These are phyloP conservation scores for Talaromyces marneffei DNA, from an alignment of 2,329 filamentous ascomycete species.

Conservation along the genomic window DNA sequence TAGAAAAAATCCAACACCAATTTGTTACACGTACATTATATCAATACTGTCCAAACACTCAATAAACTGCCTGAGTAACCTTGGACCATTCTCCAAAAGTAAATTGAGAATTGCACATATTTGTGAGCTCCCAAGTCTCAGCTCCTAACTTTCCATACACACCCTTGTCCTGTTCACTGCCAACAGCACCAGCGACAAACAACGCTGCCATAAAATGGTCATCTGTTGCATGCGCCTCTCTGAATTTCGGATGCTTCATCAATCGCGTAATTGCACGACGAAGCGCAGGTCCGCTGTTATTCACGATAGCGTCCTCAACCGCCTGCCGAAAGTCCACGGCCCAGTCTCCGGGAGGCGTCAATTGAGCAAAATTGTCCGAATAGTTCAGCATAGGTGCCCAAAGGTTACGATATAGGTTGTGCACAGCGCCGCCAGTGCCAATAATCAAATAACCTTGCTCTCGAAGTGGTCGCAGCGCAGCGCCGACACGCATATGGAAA, in stretches of 20 bases:
- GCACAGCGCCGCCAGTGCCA: constrained; percentile 59
- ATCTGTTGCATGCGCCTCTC: constrained; percentile 64
- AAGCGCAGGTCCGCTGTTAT: constrained; percentile 51
- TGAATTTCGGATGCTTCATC: constrained; percentile 62
- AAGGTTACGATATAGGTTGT: constrained; percentile 63
- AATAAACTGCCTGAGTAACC: neutral
- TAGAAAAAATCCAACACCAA: neutral
- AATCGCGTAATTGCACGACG: constrained; percentile 53
- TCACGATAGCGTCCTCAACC: constrained; percentile 55
- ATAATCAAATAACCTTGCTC: constrained; percentile 53
- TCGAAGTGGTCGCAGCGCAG: constrained; percentile 51
- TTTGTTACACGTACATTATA: neutral
- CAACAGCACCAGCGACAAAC: constrained; percentile 56
- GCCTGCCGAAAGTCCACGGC: constrained; percentile 62
- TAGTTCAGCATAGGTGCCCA: constrained; percentile 61
- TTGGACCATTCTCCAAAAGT: constrained; percentile 26
- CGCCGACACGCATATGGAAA: constrained; percentile 54
- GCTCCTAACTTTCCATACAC: constrained; percentile 35
- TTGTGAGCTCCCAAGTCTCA: constrained; percentile 61
- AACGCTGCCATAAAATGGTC: constrained; percentile 64
- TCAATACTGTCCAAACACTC: neutral
- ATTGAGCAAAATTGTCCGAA: constrained; percentile 58
- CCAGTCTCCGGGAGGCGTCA: constrained; percentile 53
- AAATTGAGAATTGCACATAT: constrained; percentile 60
- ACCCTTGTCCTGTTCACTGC: constrained; percentile 45